A percentile compares a stretch with the other conserved stretches of the same genome.
phyloP scores from a whole-genome alignment of 2,329 filamentous ascomycete species.

The Ophiostoma quercus region DNA sequence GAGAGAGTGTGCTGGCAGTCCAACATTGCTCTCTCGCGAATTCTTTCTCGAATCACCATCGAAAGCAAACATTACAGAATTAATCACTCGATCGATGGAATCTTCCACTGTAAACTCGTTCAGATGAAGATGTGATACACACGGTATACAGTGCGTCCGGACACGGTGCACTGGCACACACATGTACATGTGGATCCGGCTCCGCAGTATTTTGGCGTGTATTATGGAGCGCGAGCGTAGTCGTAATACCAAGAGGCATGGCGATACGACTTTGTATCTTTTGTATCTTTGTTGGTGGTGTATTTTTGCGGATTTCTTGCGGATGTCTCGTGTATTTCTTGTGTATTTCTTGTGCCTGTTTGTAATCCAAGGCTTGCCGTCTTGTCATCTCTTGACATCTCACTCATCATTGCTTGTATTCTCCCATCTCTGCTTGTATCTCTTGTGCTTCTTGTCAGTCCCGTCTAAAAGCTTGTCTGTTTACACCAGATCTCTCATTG shows the following conservation, averaged over 20 bases:
- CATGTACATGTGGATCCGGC: neutral
- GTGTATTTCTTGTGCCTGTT: neutral
- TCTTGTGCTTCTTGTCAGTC: neutral
- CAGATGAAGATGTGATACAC: neutral
- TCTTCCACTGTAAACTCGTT: neutral
- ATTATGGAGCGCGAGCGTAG: slow-evolving; percentile 3
- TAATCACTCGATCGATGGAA: too few species aligned
- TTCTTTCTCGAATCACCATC: too few species aligned
- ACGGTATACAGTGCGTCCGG: neutral
- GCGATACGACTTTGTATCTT: neutral
- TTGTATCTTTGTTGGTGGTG: neutral
- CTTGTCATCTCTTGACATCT: neutral
- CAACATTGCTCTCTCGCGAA: neutral
- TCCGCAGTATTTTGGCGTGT: neutral
- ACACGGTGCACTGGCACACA: neutral
- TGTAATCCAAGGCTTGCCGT: neutral
- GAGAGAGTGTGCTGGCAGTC: neutral
- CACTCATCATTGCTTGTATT: neutral
- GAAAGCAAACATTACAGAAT: too few species aligned
- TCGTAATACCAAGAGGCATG: neutral
- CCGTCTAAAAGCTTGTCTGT: neutral
- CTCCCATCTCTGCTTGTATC: neutral
- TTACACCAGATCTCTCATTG: neutral
- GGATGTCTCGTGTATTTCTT: neutral
- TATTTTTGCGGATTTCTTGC: neutral